Conservation (phyloP, 108 stramenopile genomes). For the Cylindrotheca closterium region DNA sequence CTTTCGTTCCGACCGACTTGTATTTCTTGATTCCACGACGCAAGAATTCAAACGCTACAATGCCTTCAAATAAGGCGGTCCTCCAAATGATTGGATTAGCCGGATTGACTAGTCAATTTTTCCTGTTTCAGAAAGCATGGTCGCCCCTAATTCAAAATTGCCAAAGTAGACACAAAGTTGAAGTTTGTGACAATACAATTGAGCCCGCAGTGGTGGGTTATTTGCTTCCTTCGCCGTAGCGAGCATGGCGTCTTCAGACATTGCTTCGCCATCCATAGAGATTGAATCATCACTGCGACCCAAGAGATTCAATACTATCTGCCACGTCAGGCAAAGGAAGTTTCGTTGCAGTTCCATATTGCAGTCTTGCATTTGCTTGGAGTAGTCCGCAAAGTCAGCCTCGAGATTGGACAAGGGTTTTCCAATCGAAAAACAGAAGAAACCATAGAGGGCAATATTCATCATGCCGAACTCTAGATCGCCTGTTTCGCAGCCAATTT, state of each 20-base stretch:
- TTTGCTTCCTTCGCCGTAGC: neutral
- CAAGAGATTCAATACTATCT: conserved; percentile 18
- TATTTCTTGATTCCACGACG: conserved; percentile 7
- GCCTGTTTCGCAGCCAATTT: conserved; percentile 22
- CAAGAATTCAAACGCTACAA: conserved; percentile 10
- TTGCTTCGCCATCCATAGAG: conserved; percentile 11
- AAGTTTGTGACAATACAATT: conserved; percentile 6
- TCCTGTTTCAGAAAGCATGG: neutral
- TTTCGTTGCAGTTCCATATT: conserved; percentile 3
- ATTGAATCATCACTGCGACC: conserved; percentile 8
- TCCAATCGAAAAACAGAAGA: conserved; percentile 3
- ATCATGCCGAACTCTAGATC: conserved; percentile 27
- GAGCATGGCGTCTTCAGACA: conserved; percentile 16
- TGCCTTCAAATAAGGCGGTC: conserved; percentile 16
- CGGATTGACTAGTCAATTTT: conserved; percentile 2
- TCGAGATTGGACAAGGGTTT: conserved; percentile 11
- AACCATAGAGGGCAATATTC: conserved; percentile 14
- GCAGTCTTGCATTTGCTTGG: conserved; percentile 7
- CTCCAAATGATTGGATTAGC: conserved; percentile 4
- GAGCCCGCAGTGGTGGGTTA: conserved; percentile 1
- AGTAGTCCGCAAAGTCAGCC: conserved; percentile 6
- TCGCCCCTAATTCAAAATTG: conserved; percentile 9
- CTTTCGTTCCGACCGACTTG: neutral
- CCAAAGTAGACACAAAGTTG: conserved; percentile 18
- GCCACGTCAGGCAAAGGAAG: conserved; percentile 1